A percentile compares a stretch with the other conserved stretches of the same genome.
These are phyloP conservation scores for Plasmodium vinckei DNA, from an alignment of 169 alveolate genomes.

Conservation along the genomic window DNA sequence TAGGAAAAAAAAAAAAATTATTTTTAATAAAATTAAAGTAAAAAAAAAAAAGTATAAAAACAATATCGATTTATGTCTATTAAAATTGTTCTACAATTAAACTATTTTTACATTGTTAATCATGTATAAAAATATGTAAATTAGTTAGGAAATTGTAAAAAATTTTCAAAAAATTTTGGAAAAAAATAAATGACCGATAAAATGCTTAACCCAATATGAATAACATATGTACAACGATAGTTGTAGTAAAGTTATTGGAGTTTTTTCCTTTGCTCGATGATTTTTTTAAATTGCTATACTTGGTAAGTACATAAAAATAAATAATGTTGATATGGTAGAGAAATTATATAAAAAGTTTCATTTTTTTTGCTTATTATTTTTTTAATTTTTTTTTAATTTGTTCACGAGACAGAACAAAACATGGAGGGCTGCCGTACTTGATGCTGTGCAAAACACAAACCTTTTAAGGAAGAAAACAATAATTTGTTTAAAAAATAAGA, in stretches of 20 bases:
- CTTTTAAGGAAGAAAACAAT: slow-evolving; percentile 18
- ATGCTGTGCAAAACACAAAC: slow-evolving; percentile 29
- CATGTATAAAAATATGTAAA: no score
- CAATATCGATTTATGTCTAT: no score
- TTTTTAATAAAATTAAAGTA: background rate
- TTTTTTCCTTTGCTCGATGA: slow-evolving; percentile 49
- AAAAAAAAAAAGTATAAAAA: no score
- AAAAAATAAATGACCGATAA: background rate
- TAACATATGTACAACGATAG: slow-evolving; percentile 15
- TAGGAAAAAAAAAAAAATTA: background rate
- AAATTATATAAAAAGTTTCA: background rate
- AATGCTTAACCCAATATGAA: slow-evolving; percentile 30
- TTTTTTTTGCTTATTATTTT: no score
- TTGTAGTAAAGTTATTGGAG: slow-evolving; percentile 13
- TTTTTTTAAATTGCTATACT: slow-evolving; percentile 26
- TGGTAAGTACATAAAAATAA: background rate
- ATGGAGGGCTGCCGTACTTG: slow-evolving; percentile 28
- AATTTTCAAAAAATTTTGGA: no score
- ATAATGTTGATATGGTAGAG: no score
- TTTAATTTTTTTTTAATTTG: no score
- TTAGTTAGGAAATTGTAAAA: no score
- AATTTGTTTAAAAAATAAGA: slow-evolving; percentile 27
- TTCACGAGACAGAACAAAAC: background rate
- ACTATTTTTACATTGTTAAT: no score
- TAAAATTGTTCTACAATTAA: no score